Conservation (phyloP, 1,284 basidiomycete genomes). For the Malassezia sp. region DNA sequence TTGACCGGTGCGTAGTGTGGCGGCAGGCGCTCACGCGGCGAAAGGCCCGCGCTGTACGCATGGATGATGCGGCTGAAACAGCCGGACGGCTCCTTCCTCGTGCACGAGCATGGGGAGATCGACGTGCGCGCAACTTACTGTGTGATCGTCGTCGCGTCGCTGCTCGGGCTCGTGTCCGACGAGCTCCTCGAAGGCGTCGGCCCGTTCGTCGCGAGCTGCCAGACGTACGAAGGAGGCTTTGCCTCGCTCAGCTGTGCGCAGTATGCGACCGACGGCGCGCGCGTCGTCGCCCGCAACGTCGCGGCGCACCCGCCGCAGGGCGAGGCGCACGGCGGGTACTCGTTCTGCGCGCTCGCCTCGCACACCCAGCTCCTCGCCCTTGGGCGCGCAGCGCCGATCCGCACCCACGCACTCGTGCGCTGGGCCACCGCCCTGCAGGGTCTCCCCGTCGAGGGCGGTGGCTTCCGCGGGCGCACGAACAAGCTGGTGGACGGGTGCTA, state of each 20-base stretch:
- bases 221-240: constrained; percentile 97
- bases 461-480: constrained; percentile 85
- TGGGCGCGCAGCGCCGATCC: constrained; percentile 50
- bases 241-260: constrained; percentile 67
- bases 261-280: constrained; percentile 23
- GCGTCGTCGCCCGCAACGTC: constrained; percentile 9
- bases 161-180: constrained; percentile 73
- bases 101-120: constrained; percentile 75
- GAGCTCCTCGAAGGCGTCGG: constrained; percentile 58
- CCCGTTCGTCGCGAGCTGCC: constrained; percentile 59
- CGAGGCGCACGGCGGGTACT: constrained; percentile 96
- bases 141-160: constrained; percentile 58
- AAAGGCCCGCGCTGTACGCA: constrained; percentile 57
- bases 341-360: constrained; percentile 77
- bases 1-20: constrained; percentile 34
- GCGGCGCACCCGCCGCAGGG: constrained; percentile 56
- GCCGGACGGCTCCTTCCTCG: constrained; percentile 84
- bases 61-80: constrained; percentile 91
- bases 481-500: constrained; percentile 99
- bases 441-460: constrained; percentile 68
- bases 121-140: constrained; percentile 79
- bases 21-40: neutral
- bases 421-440: constrained; percentile 87
- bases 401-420: constrained; percentile 58
- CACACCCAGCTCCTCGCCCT: constrained; percentile 66